Conservation (phyloP, 768 basidiomycete genomes). For the Mycena venus region DNA sequence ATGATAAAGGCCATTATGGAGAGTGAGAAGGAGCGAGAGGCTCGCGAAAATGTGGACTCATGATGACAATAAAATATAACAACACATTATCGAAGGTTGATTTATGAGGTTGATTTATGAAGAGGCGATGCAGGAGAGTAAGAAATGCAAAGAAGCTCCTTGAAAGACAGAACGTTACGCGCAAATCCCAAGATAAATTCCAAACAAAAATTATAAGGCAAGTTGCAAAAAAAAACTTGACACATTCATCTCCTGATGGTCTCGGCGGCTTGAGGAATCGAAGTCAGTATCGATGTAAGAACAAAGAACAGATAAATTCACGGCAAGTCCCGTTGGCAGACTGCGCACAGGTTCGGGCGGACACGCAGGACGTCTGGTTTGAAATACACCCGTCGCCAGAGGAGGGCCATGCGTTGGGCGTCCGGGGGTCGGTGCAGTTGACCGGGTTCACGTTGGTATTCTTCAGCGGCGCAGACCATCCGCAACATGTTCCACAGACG, state of each 20-base stretch:
- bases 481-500: conserved; percentile 23
- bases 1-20: conserved; percentile 93
- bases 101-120: too few species aligned
- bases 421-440: conserved; percentile 23
- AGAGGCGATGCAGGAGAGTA: too few species aligned
- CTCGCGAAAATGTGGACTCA: neutral
- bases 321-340: conserved; percentile 6
- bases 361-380: neutral
- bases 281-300: neutral
- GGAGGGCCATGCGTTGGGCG: neutral
- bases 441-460: conserved; percentile 14
- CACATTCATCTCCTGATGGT: too few species aligned
- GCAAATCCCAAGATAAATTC: too few species aligned
- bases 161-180: too few species aligned
- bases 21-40: conserved; percentile 50
- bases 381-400: conserved; percentile 22
- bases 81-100: too few species aligned
- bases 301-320: neutral
- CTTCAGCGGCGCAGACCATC: neutral
- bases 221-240: too few species aligned
- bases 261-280: neutral
- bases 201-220: too few species aligned
- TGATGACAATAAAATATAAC: too few species aligned
- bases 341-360: conserved; percentile 13
- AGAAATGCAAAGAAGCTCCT: too few species aligned